Percentiles rank a stretch among this genome's conserved stretches.
Evolutionary conservation across 805 yeast genomes (phyloP).

Genomic region (Clavispora carvajalis): DNA sequence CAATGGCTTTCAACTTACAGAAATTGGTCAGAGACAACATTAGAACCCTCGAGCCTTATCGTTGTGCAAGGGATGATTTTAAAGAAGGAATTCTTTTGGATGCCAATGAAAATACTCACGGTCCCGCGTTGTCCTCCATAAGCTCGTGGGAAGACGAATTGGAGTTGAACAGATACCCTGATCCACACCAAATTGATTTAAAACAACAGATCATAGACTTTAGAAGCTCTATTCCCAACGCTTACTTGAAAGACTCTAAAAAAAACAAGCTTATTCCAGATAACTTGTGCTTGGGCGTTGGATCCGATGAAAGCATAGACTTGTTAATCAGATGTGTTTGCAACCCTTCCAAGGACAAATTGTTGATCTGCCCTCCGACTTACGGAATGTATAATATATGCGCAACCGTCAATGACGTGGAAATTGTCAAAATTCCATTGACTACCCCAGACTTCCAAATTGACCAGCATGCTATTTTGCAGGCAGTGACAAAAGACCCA

Average conservation of each 20-base stretch:
- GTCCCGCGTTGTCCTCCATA: constrained; percentile 60
- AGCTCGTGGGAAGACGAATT: constrained; percentile 40
- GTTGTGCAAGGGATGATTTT: constrained; percentile 96
- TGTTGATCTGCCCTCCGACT: constrained; percentile 89
- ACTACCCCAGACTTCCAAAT: constrained; percentile 47
- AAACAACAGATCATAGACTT: constrained; percentile 67
- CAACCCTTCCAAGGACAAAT: constrained; percentile 74
- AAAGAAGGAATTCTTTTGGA: constrained; percentile 83
- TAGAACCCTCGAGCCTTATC: constrained; percentile 75
- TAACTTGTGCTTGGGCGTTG: constrained; percentile 90
- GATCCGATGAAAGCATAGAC: constrained; percentile 95
- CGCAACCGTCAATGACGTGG: constrained; percentile 86
- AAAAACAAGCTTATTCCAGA: constrained; percentile 41
- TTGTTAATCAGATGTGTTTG: constrained; percentile 80
- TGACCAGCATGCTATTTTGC: constrained; percentile 50
- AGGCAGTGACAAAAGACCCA: constrained; percentile 49
- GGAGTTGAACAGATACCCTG: constrained; percentile 89
- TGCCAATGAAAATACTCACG: constrained; percentile 95
- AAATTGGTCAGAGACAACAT: constrained; percentile 82
- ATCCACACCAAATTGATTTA: constrained; percentile 83
- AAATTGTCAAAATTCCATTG: constrained; percentile 68
- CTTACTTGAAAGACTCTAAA: constrained; percentile 7
- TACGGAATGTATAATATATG: constrained; percentile 96
- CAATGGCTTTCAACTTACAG: constrained; percentile 42
- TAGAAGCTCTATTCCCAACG: constrained; percentile 52